phyloP scores from a whole-genome alignment of 1,139 yeast species.

The Suhomyces bolitotheri region DNA sequence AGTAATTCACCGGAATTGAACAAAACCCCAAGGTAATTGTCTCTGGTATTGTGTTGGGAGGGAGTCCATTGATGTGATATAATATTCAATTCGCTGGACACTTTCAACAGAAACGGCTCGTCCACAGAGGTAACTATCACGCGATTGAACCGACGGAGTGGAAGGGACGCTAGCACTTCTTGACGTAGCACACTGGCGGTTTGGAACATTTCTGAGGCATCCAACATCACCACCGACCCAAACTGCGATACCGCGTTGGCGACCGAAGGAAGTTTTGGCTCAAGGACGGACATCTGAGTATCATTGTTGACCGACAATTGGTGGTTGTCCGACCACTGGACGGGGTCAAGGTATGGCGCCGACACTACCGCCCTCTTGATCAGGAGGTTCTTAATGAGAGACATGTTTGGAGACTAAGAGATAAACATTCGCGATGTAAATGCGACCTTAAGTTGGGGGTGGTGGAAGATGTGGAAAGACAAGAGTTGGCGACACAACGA shows the following conservation, averaged over 20 bases:
- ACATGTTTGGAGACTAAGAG: background rate
- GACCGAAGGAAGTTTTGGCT: conserved; percentile 42
- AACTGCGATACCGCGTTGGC: conserved; percentile 27
- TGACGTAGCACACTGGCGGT: conserved; percentile 29
- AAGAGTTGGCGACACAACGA: too few relatives aligned
- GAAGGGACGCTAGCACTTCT: conserved; percentile 31
- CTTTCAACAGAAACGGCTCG: conserved; percentile 31
- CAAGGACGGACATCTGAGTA: conserved; percentile 35
- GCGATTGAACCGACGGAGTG: conserved; percentile 31
- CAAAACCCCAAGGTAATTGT: conserved; percentile 35
- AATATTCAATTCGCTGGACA: conserved; percentile 37
- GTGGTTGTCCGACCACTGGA: conserved; percentile 39
- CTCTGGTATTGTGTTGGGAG: conserved; percentile 24
- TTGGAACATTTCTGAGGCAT: conserved; percentile 32
- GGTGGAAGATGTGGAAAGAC: too few relatives aligned
- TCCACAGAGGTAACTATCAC: conserved; percentile 31
- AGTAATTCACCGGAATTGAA: conserved; percentile 44
- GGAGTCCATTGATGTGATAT: conserved; percentile 42
- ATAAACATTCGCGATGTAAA: too few relatives aligned
- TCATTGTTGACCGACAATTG: conserved; percentile 43
- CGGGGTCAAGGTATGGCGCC: conserved; percentile 29
- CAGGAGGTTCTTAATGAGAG: conserved; percentile 13
- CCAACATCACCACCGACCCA: conserved; percentile 20
- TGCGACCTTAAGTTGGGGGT: too few relatives aligned
- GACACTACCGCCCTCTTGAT: conserved; percentile 27